Evolutionary conservation across 192 early-diverging fungal genomes (phyloP).

Genomic region (Backusella psychrophila): DNA sequence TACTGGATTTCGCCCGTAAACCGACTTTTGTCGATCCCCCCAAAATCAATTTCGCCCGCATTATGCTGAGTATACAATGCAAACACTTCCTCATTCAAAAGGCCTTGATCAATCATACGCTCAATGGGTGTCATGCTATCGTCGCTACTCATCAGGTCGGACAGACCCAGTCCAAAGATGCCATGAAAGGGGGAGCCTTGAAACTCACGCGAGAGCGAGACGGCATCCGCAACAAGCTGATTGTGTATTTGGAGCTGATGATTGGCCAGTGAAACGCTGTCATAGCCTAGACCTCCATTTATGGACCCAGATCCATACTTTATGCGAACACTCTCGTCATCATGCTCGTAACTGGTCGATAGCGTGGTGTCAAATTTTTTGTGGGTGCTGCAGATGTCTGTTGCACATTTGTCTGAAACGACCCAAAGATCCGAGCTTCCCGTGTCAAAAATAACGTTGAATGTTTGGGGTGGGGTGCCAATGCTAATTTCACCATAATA

Average conservation of each 20-base stretch:
- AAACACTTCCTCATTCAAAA: conserved; percentile 19
- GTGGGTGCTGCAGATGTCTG: conserved; percentile 23
- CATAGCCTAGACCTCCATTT: conserved; percentile 11
- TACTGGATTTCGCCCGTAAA: conserved; percentile 52
- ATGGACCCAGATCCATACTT: conserved; percentile 29
- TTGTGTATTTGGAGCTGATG: neutral
- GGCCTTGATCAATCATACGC: conserved; percentile 14
- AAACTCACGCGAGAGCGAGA: conserved; percentile 21
- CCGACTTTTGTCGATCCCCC: conserved; percentile 48
- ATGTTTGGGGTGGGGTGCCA: conserved; percentile 64
- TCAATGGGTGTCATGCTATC: conserved; percentile 9
- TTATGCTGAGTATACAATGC: conserved; percentile 18
- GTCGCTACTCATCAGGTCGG: conserved; percentile 6
- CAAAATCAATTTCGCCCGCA: conserved; percentile 37
- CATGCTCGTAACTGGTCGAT: conserved; percentile 16
- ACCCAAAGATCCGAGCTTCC: conserved; percentile 74
- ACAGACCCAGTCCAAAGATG: conserved; percentile 24
- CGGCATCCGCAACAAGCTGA: conserved; percentile 11
- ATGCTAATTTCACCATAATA: conserved; percentile 40
- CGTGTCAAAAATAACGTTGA: conserved; percentile 73
- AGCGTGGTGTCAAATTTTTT: conserved; percentile 21
- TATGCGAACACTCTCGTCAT: neutral
- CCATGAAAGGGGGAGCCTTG: conserved; percentile 25
- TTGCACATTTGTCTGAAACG: conserved; percentile 39
- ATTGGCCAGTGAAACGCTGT: conserved; percentile 19